Base-by-base conservation (phyloP, 1,284 basidiomycete species). In the Tilletiopsis washingtonensis region DNA sequence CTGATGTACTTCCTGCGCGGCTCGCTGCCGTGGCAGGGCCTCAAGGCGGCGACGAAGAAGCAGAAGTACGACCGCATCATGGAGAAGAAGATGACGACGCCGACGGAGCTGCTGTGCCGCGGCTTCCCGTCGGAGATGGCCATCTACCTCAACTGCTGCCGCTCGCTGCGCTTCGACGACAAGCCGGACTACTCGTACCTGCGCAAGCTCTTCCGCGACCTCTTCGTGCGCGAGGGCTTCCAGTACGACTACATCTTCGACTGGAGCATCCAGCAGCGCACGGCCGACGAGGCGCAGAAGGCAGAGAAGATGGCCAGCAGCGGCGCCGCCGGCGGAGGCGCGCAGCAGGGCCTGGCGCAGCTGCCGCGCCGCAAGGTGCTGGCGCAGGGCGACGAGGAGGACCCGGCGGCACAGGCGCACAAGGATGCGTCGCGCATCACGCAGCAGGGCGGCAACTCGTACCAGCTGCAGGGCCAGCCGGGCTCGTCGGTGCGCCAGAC, bases 81-180 rank as follows among this genome's bases (percentile, higher is more conserved):
- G 71, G 71, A 73, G 58, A 73, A 73, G 62, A 73, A 73, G 64
- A 73, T 73, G 71, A 74, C 70, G 51, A 73, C 71, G 26, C 70
- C 71, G n/a, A 73, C 71, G 40, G 71, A 73, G 60, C 60, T 70
- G 26, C 64, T 73, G 45, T 73, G 71, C 64, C 70, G 71, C 27
- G 71, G 71, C 40, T 73, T 73, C 64, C 71, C 71, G 17, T 69
- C 68, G 15, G 71, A 73, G 56, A 72, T 73, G 69, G 71, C 71
- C 51, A 72, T 73, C 59, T 73, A 73, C 59, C 67, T 73, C 53
- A 73, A 73, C 64, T 73, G 70, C 64, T 73, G 71, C 56, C 66
- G 71, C 43, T 73, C 71, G n/a, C 65, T 73, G 26, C 67, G 71
- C 51, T 73, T 73, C 55, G 71, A 73, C 48, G 71, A 73, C 64